These are phyloP conservation scores for Amaranthus tricolor DNA, from an alignment of 179 eudicot genomes.

Conservation along the genomic window DNA sequence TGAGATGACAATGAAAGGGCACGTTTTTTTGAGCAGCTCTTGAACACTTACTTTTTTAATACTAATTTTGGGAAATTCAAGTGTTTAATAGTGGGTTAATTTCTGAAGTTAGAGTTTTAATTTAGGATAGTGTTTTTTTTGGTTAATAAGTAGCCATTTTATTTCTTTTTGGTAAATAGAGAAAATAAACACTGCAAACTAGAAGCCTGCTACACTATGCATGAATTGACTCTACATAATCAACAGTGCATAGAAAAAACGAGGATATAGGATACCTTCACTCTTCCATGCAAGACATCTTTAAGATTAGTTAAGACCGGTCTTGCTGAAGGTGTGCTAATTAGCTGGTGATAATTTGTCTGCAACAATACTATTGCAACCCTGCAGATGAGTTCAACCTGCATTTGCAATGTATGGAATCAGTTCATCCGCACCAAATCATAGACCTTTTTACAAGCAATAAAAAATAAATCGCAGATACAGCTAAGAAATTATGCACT, in stretches of 20 bases:
- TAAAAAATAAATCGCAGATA: neutral
- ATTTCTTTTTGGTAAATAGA: no score
- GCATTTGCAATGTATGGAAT: conserved; percentile 26
- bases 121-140: no score
- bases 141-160: no score
- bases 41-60: no score
- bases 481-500: neutral
- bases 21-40: no score
- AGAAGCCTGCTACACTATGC: neutral
- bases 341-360: conserved; percentile 76
- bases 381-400: conserved; percentile 90
- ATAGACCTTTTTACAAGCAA: neutral
- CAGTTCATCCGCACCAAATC: conserved; percentile 4
- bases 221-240: neutral
- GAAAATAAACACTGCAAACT: neutral
- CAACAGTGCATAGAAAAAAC: neutral
- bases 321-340: conserved; percentile 67
- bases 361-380: conserved; percentile 63
- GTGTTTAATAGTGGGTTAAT: no score
- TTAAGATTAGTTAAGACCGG: conserved; percentile 66
- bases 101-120: no score
- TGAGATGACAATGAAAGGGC: no score
- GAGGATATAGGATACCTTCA: conserved; percentile 56
- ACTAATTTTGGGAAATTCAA: no score
- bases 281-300: conserved; percentile 65